These are phyloP conservation scores for Coemansia sp. DNA, from an alignment of 192 early-diverging fungal species.

Conservation along the genomic window DNA sequence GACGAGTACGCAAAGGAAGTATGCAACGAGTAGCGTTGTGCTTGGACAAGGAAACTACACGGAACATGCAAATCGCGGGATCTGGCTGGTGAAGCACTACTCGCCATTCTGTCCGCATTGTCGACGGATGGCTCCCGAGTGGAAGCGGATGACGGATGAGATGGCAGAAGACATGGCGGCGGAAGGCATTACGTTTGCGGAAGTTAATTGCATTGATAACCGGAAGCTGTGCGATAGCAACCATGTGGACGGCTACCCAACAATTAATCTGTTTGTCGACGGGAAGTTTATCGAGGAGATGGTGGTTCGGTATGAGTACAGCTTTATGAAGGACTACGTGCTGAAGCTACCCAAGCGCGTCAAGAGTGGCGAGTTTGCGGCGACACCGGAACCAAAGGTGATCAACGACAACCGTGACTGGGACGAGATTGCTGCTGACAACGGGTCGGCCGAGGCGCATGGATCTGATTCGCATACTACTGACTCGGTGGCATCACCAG, in stretches of 20 bases:
- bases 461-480: background rate
- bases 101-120: slow-evolving; percentile 89
- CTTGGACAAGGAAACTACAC: slow-evolving; percentile 55
- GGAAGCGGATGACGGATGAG: slow-evolving; percentile 65
- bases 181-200: slow-evolving; percentile 61
- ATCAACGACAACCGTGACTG: slow-evolving; percentile 48
- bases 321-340: slow-evolving; percentile 46
- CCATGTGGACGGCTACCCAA: slow-evolving; percentile 60
- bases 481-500: background rate
- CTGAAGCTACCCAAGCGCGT: slow-evolving; percentile 29
- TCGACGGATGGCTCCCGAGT: slow-evolving; percentile 74
- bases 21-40: slow-evolving; percentile 49
- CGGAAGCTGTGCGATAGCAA: slow-evolving; percentile 65
- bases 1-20: slow-evolving; percentile 2
- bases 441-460: slow-evolving; percentile 4
- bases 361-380: slow-evolving; percentile 26
- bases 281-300: slow-evolving; percentile 45
- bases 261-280: slow-evolving; percentile 59
- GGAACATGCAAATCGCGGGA: slow-evolving; percentile 53
- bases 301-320: slow-evolving; percentile 29
- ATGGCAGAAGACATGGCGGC: slow-evolving; percentile 28
- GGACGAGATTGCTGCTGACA: slow-evolving; percentile 23
- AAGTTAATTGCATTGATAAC: slow-evolving; percentile 67
- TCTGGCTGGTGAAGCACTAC: slow-evolving; percentile 87
- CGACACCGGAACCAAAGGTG: slow-evolving; percentile 26